Evolutionary conservation across 768 basidiomycete genomes (phyloP), one percentile per base, ranked within the genome.

Genomic region (Lentinus tigrinus): DNA sequence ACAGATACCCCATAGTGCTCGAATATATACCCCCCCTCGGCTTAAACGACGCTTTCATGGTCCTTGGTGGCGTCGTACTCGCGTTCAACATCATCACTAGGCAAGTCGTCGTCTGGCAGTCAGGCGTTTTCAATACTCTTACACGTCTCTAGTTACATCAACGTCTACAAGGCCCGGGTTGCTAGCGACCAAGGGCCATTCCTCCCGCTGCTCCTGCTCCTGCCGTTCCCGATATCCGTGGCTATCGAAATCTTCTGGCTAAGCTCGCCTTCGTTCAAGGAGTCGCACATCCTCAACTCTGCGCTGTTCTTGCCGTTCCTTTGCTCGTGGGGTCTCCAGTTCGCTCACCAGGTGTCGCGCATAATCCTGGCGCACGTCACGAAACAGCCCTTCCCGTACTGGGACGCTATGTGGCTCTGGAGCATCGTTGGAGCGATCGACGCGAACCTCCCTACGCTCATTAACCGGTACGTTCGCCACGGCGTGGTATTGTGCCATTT

Each of bases 351-450:
- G 69, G 95, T 97, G 37, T 93, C 93, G 11, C 78, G 88, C 63
- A 90, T 98, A 80, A 98, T 98, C 66, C 75, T 97, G 46, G 91
- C 95, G 1, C 97, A 98, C 72, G 85, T 97, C 27, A 95, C 95
- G 51, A 85, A 84, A 61, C 77, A 81, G 43, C 75, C 84, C 4
- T 96, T 98, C 77, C 97, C 97, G 0, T 77, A 81, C 68, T 95
- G 89, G 84, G 91, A 95, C 69, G 83, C 81, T 67, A 83, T 95
- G 70, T 95, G 95, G 87, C 70, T 93, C 8, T 91, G 89, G 85
- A 91, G 84, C 61, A 69, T 85, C 2, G 67, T 92, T 14, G 89
- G 87, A 3, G 90, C 89, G 0, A 57, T 92, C 14, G 96, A 98
- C 68, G 94, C 91, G 3, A 93, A 95, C 70, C 69, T 92, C 42